These are phyloP conservation scores for Phialophora expanda DNA, from an alignment of 2,329 filamentous ascomycete genomes.

Conservation along the genomic window DNA sequence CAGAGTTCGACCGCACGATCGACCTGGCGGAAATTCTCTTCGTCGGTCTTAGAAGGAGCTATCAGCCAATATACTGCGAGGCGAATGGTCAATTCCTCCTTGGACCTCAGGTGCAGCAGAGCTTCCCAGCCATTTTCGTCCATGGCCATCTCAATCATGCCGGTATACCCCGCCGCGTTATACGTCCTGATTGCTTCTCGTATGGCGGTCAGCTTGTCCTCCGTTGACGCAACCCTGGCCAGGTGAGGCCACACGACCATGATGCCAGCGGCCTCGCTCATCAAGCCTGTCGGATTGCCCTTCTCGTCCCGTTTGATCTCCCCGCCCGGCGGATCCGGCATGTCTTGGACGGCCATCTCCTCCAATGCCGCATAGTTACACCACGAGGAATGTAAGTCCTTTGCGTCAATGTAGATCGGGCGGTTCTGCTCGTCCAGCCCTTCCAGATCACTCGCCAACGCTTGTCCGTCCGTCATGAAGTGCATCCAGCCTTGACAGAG, in stretches of 20 bases:
- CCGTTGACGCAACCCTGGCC: conserved; percentile 48
- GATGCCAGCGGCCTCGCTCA: conserved; percentile 55
- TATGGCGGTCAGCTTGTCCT: conserved; percentile 52
- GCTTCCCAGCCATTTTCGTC: conserved; percentile 56
- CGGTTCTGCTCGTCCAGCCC: conserved; percentile 51
- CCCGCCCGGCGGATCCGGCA: conserved; percentile 53
- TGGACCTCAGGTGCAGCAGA: conserved; percentile 47
- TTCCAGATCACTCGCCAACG: conserved; percentile 55
- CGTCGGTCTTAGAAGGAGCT: conserved; percentile 48
- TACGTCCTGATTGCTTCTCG: conserved; percentile 51
- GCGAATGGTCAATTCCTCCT: conserved; percentile 49
- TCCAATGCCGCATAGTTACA: conserved; percentile 55
- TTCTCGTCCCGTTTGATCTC: conserved; percentile 53
- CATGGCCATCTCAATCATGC: conserved; percentile 60
- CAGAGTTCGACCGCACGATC: conserved; percentile 53
- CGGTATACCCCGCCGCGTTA: conserved; percentile 54
- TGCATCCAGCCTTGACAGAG: conserved; percentile 58
- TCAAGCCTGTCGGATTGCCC: conserved; percentile 52
- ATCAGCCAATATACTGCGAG: conserved; percentile 58
- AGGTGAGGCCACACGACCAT: conserved; percentile 56
- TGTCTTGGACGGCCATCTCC: conserved; percentile 51
- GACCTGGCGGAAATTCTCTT: conserved; percentile 51
- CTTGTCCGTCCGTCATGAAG: conserved; percentile 51
- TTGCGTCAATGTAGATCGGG: conserved; percentile 57
- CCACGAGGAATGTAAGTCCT: conserved; percentile 59